Evolutionary conservation across 2,329 filamentous ascomycete species (phyloP), one percentile per base, ranked within the genome.

Genomic region (Cladobotryum mycophilum): DNA sequence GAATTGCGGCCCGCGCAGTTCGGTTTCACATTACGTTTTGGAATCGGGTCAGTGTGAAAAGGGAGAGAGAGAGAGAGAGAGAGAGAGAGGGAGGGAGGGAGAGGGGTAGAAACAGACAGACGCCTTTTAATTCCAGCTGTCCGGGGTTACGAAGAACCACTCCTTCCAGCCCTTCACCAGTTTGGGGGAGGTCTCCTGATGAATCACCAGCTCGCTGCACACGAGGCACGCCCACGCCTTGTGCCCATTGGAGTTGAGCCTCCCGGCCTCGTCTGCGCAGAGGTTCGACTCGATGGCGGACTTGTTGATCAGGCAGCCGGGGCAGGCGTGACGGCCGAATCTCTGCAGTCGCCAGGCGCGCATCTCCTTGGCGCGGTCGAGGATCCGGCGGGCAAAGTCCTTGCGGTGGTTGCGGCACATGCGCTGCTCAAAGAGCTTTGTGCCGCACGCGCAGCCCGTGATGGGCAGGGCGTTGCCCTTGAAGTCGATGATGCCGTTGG

Each of bases 361-460:
- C 55, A 70, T 57, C 25, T 51, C 18, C 4, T 40, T 44, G n/a
- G 56, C 54, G 17, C 60, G 59, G 2, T 49, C 20, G 33, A 66
- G 47, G 35, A 64, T 41, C 22, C 59, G 40, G 14, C 61, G 38
- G 30, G 62, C 54, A 49, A 65, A 62, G 30, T 58, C 46, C 6
- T 65, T 47, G 0, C 71, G 64, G 53, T 74, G 71, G 15, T 59
- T 55, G 30, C 41, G 55, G 59, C 71, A 74, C 5, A 73, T 56
- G 3, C 56, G 55, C 4, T 58, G 56, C 12, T 48, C 55, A 14
- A 70, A 45, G 2, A 73, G 47, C 52, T 71, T 73, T 30, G 53
- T 43, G 4, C 55, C 65, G 56, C 71, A 74, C 4, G 55, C 33
- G 55, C 71, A 74, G 1, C 71, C 71, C 9, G 69, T 72, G 2